phyloP scores from a whole-genome alignment of 371 early-diverging fungal species.

The Syncephalis plumigaleata region DNA sequence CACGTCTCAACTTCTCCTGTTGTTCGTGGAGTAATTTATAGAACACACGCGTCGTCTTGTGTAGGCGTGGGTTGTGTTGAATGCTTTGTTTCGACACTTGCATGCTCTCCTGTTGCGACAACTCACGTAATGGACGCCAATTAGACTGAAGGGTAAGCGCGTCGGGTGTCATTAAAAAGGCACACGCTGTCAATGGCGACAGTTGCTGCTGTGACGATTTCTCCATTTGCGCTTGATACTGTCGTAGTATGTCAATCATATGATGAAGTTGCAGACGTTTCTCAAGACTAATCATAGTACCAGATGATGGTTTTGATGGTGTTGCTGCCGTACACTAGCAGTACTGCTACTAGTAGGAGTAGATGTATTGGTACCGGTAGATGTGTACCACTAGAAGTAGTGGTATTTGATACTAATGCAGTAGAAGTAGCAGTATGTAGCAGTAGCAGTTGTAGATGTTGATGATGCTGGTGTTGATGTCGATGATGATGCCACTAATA shows the following conservation, averaged over 20 bases:
- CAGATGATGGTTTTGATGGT: neutral
- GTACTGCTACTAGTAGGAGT: neutral
- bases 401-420: neutral
- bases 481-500: too few species aligned
- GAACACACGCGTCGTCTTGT: slow-evolving; percentile 13
- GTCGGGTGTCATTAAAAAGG: too few species aligned
- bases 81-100: too few species aligned
- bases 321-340: neutral
- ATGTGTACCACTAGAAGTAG: slow-evolving; percentile 1
- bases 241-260: slow-evolving; percentile 33
- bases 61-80: slow-evolving; percentile 5
- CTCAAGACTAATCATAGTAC: slow-evolving; percentile 41
- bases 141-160: too few species aligned
- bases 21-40: slow-evolving; percentile 37
- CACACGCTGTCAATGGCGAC: too few species aligned
- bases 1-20: slow-evolving; percentile 43
- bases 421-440: neutral
- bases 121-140: too few species aligned
- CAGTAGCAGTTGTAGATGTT: slow-evolving; percentile 6
- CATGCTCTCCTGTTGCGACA: too few species aligned
- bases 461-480: too few species aligned
- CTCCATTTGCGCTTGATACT: neutral
- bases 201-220: neutral
- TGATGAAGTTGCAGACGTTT: slow-evolving; percentile 47
- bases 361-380: neutral